These are phyloP conservation scores for Tillandsia fasciculata DNA, from an alignment of 176 grass and related monocot species.

Conservation along the genomic window DNA sequence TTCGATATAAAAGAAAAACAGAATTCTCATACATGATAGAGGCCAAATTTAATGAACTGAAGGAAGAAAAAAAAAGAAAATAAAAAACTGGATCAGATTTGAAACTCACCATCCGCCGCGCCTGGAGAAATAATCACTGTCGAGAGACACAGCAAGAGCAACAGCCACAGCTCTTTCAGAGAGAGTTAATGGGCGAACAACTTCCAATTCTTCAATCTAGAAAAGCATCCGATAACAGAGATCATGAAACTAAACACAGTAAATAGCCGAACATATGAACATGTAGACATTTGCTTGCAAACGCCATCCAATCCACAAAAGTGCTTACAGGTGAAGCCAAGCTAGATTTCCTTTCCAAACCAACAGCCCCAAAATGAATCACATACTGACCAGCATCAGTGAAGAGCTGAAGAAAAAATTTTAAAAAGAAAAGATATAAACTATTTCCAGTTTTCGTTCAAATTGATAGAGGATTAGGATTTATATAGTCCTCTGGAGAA, in stretches of 20 bases:
- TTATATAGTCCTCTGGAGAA: background rate
- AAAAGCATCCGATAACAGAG: background rate
- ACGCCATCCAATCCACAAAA: background rate
- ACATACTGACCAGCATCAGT: constrained; percentile 97
- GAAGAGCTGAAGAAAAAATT: constrained; percentile 59
- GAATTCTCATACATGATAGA: background rate
- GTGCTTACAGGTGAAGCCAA: constrained; percentile 33
- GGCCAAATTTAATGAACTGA: constrained; percentile 8
- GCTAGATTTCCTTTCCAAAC: constrained; percentile 22
- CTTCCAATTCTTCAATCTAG: constrained; percentile 59
- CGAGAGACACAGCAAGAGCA: constrained; percentile 79
- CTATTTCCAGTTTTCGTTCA: background rate
- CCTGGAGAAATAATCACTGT: constrained; percentile 82
- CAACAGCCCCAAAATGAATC: constrained; percentile 69
- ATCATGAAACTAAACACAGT: background rate
- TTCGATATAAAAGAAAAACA: too few relatives aligned
- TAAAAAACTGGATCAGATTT: background rate
- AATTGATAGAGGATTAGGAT: background rate
- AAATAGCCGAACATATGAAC: background rate
- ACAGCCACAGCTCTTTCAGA: constrained; percentile 77
- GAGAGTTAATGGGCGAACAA: constrained; percentile 57
- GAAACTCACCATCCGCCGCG: constrained; percentile 66
- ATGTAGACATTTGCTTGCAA: constrained; percentile 2
- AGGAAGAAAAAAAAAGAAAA: background rate
- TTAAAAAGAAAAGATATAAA: background rate